Conservation (phyloP, 2,329 filamentous ascomycete species). For the Epichloe festucae region DNA sequence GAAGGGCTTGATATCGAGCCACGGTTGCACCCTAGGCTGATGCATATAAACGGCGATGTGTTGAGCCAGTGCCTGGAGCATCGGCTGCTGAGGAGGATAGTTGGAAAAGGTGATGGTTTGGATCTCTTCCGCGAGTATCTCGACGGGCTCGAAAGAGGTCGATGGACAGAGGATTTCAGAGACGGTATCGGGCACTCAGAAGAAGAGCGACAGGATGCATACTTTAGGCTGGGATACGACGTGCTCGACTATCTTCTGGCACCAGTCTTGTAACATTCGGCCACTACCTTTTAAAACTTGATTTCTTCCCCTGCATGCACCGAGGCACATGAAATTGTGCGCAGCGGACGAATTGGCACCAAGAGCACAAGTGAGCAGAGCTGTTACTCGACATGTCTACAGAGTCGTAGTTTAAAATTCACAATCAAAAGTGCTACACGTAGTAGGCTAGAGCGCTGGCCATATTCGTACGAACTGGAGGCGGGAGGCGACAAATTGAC, state of each 20-base stretch:
- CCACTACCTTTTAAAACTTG: background rate
- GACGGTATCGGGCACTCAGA: constrained; percentile 7
- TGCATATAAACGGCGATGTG: constrained; percentile 58
- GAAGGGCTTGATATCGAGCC: constrained; percentile 21
- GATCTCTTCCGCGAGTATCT: constrained; percentile 36
- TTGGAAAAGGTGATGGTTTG: constrained; percentile 19
- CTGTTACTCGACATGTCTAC: too few species aligned
- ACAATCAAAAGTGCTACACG: too few species aligned
- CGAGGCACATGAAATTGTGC: too few species aligned
- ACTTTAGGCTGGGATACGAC: constrained; percentile 37
- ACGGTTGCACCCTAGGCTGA: constrained; percentile 28
- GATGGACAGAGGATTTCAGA: constrained; percentile 23
- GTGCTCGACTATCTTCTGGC: constrained; percentile 41
- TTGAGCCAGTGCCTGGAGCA: constrained; percentile 39
- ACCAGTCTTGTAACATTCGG: constrained; percentile 29
- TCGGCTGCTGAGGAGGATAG: constrained; percentile 30
- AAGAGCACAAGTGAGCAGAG: too few species aligned
- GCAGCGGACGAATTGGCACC: too few species aligned
- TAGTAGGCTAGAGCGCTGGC: too few species aligned
- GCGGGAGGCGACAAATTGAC: too few species aligned
- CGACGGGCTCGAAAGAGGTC: constrained; percentile 33
- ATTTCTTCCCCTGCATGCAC: background rate
- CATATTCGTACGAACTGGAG: too few species aligned
- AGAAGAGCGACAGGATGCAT: constrained; percentile 17
- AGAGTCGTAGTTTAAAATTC: too few species aligned